These are phyloP conservation scores for Novymonas esmeraldas DNA, from an alignment of 208 protist genomes.

Conservation along the genomic window DNA sequence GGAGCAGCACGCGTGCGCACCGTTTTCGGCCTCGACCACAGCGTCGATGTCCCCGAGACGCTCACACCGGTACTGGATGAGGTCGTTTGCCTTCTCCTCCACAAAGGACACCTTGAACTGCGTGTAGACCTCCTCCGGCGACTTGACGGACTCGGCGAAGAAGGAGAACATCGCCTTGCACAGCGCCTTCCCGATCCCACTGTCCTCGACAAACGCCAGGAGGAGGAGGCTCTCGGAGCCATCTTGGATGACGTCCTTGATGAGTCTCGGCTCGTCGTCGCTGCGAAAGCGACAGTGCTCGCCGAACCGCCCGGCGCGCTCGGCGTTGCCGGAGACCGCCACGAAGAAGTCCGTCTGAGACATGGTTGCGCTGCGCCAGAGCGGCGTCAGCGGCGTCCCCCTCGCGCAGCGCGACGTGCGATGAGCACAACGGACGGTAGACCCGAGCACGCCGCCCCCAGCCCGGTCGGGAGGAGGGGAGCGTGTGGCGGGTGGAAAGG, in stretches of 20 bases:
- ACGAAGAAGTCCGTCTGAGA: constrained; percentile 46
- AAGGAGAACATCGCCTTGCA: constrained; percentile 49
- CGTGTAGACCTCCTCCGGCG: constrained; percentile 31
- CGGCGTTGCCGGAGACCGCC: constrained; percentile 27
- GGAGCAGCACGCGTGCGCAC: constrained; percentile 41
- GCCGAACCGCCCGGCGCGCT: constrained; percentile 34
- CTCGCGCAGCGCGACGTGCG: no score
- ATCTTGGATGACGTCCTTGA: constrained; percentile 38
- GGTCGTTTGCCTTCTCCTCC: constrained; percentile 43
- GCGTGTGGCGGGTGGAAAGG: no score
- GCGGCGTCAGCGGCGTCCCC: no score
- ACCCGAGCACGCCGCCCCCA: no score
- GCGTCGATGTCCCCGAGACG: constrained; percentile 53
- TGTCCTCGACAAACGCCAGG: constrained; percentile 32
- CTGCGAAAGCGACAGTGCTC: constrained; percentile 22
- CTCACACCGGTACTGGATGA: constrained; percentile 68
- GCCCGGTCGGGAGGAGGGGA: no score
- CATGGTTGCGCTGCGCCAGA: neutral
- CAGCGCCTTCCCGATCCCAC: constrained; percentile 31
- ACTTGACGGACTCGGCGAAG: constrained; percentile 41
- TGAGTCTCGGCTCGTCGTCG: constrained; percentile 27
- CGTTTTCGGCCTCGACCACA: constrained; percentile 57
- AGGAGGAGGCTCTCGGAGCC: constrained; percentile 41
- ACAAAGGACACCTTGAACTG: constrained; percentile 69
- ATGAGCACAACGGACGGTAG: no score